A percentile compares a stretch with the other conserved stretches of the same genome.
Conservation (phyloP, 2,329 filamentous ascomycete genomes). For the Colletotrichum truncatum region DNA sequence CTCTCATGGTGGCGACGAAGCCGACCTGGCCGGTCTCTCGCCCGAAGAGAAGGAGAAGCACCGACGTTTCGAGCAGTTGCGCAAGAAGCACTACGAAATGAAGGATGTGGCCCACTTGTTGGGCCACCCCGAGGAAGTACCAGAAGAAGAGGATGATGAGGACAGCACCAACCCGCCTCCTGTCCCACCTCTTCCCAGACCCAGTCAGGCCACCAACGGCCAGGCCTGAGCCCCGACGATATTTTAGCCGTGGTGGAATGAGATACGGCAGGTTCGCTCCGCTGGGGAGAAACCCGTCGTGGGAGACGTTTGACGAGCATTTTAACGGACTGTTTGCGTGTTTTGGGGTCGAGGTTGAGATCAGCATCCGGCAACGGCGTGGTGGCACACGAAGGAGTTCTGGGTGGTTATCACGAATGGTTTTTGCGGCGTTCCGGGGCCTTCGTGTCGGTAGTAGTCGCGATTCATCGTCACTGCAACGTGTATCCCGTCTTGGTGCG, state of each 20-base stretch:
- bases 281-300: background rate
- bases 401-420: slow-evolving; percentile 31
- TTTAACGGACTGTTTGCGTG: slow-evolving; percentile 22
- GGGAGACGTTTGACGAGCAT: slow-evolving; percentile 21
- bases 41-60: slow-evolving; percentile 91
- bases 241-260: background rate
- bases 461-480: slow-evolving; percentile 10
- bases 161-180: slow-evolving; percentile 44
- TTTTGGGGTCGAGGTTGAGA: slow-evolving; percentile 28
- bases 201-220: slow-evolving; percentile 26
- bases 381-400: slow-evolving; percentile 28
- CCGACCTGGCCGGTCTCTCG: slow-evolving; percentile 61
- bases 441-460: slow-evolving; percentile 23
- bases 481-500: background rate
- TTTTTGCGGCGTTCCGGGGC: slow-evolving; percentile 30
- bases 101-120: slow-evolving; percentile 89
- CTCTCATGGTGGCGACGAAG: slow-evolving; percentile 67
- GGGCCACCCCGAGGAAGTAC: slow-evolving; percentile 75
- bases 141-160: slow-evolving; percentile 68
- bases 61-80: slow-evolving; percentile 85
- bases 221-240: slow-evolving; percentile 15
- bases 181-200: slow-evolving; percentile 53
- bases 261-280: background rate
- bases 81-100: slow-evolving; percentile 99
- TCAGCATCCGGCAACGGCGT: slow-evolving; percentile 32